Percentiles rank a stretch among this genome's conserved stretches.
These are phyloP conservation scores for Colletotrichum incanum DNA, from an alignment of 2,329 filamentous ascomycete genomes.

Conservation along the genomic window DNA sequence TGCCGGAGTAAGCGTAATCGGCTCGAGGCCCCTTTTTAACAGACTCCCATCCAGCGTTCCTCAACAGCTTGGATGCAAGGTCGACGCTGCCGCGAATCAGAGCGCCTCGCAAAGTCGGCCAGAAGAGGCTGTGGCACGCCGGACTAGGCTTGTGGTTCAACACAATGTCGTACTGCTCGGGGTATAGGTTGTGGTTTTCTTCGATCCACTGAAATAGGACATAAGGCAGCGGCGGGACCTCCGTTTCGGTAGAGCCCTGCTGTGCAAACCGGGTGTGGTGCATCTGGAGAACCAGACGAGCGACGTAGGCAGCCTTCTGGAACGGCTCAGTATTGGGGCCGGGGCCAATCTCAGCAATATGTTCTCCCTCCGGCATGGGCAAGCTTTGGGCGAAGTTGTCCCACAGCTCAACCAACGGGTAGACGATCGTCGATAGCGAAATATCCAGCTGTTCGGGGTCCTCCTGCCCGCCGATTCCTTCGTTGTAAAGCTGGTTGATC, in stretches of 20 bases:
- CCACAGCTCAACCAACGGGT: constrained; percentile 70
- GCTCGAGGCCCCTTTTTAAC: constrained; percentile 78
- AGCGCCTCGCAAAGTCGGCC: constrained; percentile 84
- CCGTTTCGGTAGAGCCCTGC: constrained; percentile 51
- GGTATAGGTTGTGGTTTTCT: constrained; percentile 80
- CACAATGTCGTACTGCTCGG: constrained; percentile 77
- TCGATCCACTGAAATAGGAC: constrained; percentile 89
- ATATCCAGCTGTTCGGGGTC: constrained; percentile 71
- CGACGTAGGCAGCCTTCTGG: constrained; percentile 84
- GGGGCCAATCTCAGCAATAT: constrained; percentile 76
- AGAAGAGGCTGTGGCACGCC: constrained; percentile 83
- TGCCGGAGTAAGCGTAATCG: constrained; percentile 76
- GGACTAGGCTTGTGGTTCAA: constrained; percentile 78
- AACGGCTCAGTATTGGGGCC: constrained; percentile 74
- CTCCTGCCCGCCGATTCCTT: constrained; percentile 71
- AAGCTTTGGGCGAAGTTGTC: constrained; percentile 66
- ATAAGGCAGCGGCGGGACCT: constrained; percentile 76
- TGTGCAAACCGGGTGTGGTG: constrained; percentile 74
- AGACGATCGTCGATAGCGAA: constrained; percentile 69
- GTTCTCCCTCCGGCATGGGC: constrained; percentile 66
- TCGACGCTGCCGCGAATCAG: constrained; percentile 82
- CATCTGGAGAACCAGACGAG: constrained; percentile 82
- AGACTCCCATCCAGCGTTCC: constrained; percentile 83
- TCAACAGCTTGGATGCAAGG: constrained; percentile 78
- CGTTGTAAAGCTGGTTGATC: constrained; percentile 75